Percentiles rank a stretch among this genome's conserved stretches.
Conservation (phyloP, 2,329 filamentous ascomycete genomes). For the Sporothrix pseudoabietina region DNA sequence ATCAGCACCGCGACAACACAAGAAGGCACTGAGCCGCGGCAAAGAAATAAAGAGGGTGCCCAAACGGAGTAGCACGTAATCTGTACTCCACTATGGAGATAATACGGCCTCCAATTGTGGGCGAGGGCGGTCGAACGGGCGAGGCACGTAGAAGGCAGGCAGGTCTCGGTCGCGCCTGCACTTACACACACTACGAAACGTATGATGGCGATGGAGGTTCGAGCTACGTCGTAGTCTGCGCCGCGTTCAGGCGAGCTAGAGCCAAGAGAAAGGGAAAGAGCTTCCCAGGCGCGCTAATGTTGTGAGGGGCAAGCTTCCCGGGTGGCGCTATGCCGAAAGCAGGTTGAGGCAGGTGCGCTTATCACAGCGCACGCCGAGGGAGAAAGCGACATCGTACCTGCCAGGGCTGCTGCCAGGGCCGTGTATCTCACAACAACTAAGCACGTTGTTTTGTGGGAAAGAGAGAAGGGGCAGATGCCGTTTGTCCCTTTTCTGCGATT, state of each 20-base stretch:
- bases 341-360: constrained; percentile 3
- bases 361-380: neutral
- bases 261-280: neutral
- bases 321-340: constrained; percentile 23
- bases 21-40: neutral
- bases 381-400: constrained; percentile 2
- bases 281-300: constrained; percentile 1
- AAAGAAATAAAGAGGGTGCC: neutral
- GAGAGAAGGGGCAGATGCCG: neutral
- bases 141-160: neutral
- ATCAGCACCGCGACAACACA: neutral
- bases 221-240: neutral
- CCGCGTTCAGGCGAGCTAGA: neutral
- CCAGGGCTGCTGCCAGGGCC: neutral
- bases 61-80: neutral
- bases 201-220: constrained; percentile 17
- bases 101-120: neutral
- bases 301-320: constrained; percentile 21
- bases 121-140: constrained; percentile 28
- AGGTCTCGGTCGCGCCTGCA: neutral
- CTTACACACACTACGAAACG: constrained; percentile 21
- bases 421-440: neutral
- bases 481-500: constrained; percentile 9
- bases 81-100: neutral
- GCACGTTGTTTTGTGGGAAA: constrained; percentile 10